Evolutionary conservation across 768 basidiomycete genomes (phyloP), one percentile per base, ranked within the genome.

Genomic region (Jaapia argillacea): DNA sequence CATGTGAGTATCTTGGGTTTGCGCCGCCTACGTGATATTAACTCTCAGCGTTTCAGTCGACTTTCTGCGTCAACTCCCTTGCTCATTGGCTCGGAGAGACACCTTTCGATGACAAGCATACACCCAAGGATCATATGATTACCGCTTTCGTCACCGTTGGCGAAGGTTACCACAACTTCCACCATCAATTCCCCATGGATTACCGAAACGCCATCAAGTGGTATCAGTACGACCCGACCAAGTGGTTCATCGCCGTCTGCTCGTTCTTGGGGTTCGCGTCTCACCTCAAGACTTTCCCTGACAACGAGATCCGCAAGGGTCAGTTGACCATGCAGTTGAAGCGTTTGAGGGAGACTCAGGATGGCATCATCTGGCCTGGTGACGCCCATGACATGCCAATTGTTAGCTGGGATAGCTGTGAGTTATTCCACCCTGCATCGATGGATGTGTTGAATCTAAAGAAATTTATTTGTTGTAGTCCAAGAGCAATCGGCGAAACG

Each of bases 121-220:
- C 88, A 6, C 91, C 92, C 14, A 74, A 83, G 42, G 90, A 94
- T 62, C 91, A 93, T 63, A 59, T 91, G 47, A 58, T 93, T 58
- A 93, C 91, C 24, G 92, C 92, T 2, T 68, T 96, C 24, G 82
- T 79, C 48, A 96, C 92, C 27, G 81, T 93, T 55, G 92, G 92
- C 43, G 92, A 97, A 63, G 92, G 92, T 13, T 97, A 97, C 69
- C 92, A 97, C 72, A 97, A 97, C 65, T 94, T 94, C 77, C 92
- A 97, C 67, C 92, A 97, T 57, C 79, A 81, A 58, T 94, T 94
- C 77, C 92, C 92, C 5, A 90, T 90, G 86, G 92, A 97, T 62
- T 97, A 92, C 69, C 77, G 92, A 21, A 94, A 94, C 56, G 92
- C 92, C 45, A 90, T 94, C 71, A 89, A 72, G 62, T 90, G 87